A percentile compares a stretch with the other conserved stretches of the same genome.
These are phyloP conservation scores for Rhodotorula sp. DNA, from an alignment of 1,284 basidiomycete genomes.

Conservation along the genomic window DNA sequence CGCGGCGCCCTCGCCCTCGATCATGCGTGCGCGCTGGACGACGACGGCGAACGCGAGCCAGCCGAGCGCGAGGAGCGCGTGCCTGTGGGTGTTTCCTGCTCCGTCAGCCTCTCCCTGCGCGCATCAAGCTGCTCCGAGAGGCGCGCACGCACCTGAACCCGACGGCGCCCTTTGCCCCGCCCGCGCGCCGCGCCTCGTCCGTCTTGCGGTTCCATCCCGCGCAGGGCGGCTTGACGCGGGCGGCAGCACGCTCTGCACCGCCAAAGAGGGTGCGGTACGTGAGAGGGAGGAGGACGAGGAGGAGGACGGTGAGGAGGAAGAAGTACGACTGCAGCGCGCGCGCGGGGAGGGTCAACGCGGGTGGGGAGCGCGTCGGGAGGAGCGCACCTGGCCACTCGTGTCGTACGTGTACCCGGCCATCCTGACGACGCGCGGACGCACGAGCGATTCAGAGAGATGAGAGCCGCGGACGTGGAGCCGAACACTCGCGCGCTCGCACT, in stretches of 20 bases:
- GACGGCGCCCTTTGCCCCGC: constrained; percentile 15
- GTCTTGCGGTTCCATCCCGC: constrained; percentile 45
- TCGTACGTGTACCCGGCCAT: constrained; percentile 43
- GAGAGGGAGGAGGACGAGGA: constrained; percentile 45
- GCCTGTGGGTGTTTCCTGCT: constrained; percentile 11
- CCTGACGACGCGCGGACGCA: neutral
- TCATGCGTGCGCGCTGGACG: constrained; percentile 37
- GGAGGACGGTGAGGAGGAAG: constrained; percentile 46
- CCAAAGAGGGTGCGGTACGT: constrained; percentile 40
- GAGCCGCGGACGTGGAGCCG: neutral
- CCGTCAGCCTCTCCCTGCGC: neutral
- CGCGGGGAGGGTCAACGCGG: neutral
- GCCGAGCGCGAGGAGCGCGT: constrained; percentile 51
- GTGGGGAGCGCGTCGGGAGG: too few species aligned
- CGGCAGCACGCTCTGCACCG: constrained; percentile 25
- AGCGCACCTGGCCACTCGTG: constrained; percentile 33
- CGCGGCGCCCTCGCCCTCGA: constrained; percentile 62
- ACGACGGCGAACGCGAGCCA: constrained; percentile 52
- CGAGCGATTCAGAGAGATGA: neutral
- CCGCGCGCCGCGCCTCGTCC: constrained; percentile 25
- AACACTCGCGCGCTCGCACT: too few species aligned
- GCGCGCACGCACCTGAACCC: constrained; percentile 15
- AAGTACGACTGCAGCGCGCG: constrained; percentile 40
- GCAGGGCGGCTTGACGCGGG: constrained; percentile 40
- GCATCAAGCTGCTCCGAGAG: neutral